phyloP scores from a whole-genome alignment of 805 yeast genomes.

The Priceomyces fermenticarens region DNA sequence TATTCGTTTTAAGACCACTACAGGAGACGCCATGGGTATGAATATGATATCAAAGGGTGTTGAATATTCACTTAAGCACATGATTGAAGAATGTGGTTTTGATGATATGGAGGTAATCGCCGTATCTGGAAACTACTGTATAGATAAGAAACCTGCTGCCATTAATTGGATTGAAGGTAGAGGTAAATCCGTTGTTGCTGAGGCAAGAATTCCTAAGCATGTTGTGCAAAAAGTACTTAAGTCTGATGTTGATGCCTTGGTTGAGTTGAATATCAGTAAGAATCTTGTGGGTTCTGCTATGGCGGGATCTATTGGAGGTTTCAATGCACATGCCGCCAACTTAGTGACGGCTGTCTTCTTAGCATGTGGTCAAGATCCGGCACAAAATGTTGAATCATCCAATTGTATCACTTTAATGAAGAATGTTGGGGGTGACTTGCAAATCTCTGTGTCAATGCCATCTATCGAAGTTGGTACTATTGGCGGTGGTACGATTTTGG shows the following conservation, averaged over 20 bases:
- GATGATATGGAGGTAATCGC: conserved; percentile 91
- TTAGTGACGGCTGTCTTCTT: conserved; percentile 89
- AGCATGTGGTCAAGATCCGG: conserved; percentile 99
- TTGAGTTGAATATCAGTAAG: conserved; percentile 83
- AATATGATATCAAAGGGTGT: conserved; percentile 99
- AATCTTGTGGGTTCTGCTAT: conserved; percentile 95
- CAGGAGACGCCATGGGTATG: conserved; percentile 99
- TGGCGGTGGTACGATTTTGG: conserved; percentile 98
- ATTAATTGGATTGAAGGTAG: conserved; percentile 99
- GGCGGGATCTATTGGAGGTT: conserved; percentile 98
- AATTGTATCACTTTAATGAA: conserved; percentile 96
- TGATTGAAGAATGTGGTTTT: conserved; percentile 89
- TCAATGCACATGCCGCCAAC: conserved; percentile 97
- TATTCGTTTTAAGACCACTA: conserved; percentile 94
- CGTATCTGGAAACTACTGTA: conserved; percentile 95
- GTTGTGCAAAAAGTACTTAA: conserved; percentile 81
- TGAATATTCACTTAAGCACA: conserved; percentile 76
- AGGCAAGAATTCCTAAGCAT: conserved; percentile 82
- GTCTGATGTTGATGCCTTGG: conserved; percentile 88
- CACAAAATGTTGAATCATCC: conserved; percentile 96
- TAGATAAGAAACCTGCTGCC: conserved; percentile 97
- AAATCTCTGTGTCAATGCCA: conserved; percentile 98
- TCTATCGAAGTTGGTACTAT: conserved; percentile 98
- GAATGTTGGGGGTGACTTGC: conserved; percentile 67
- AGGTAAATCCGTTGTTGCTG: conserved; percentile 97